phyloP scores from a whole-genome alignment of 305 asterid species.

The Caryopteris hybrid region DNA sequence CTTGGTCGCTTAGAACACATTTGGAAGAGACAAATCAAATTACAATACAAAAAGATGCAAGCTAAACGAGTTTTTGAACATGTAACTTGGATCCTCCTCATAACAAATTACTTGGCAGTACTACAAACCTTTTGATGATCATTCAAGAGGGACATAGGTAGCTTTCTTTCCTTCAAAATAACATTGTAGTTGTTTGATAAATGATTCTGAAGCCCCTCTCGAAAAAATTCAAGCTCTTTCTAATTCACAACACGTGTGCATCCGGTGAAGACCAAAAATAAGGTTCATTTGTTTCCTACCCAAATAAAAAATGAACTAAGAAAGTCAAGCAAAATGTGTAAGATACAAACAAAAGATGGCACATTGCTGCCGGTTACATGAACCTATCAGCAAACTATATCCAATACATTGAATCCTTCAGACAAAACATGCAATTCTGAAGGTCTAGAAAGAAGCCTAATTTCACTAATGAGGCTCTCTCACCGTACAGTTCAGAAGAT shows the following conservation, averaged over 20 bases:
- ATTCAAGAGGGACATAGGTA: too few species aligned
- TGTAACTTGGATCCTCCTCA: neutral
- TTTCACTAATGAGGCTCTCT: neutral
- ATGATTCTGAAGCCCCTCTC: too few species aligned
- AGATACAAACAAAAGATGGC: neutral
- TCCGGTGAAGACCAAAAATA: conserved; percentile 39
- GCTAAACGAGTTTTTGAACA: neutral
- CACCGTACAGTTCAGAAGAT: too few species aligned
- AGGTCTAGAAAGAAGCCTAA: too few species aligned
- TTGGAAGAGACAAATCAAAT: neutral
- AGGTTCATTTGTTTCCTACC: neutral
- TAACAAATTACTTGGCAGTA: conserved; percentile 1
- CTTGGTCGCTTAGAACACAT: conserved; percentile 66
- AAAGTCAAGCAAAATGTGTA: neutral
- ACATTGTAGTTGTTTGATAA: too few species aligned
- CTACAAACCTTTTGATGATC: conserved; percentile 75
- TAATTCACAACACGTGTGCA: conserved; percentile 82
- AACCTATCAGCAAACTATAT: neutral
- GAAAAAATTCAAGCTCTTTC: conserved; percentile 74
- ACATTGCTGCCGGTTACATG: neutral
- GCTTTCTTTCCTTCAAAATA: too few species aligned
- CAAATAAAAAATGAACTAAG: neutral
- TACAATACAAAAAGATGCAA: conserved; percentile 14
- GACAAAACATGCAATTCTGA: too few species aligned
- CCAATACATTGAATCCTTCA: too few species aligned